A percentile compares a stretch with the other conserved stretches of the same genome.
Evolutionary conservation across 306 rosid species (phyloP).

Genomic region (Phaseolus lunatus): DNA sequence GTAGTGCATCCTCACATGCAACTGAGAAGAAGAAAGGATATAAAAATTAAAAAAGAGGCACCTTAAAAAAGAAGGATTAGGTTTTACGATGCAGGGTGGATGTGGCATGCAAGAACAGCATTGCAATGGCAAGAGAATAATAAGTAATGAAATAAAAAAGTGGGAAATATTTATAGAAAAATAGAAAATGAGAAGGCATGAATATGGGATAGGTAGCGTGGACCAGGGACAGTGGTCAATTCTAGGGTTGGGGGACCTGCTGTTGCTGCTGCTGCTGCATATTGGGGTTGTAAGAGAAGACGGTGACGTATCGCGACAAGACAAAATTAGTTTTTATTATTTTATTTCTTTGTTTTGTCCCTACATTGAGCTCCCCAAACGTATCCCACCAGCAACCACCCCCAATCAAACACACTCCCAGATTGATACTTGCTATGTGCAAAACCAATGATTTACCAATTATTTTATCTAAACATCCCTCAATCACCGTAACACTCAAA

Average conservation of each 20-base stretch:
- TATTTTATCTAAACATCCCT: constrained; percentile 28
- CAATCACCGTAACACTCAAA: constrained; percentile 12
- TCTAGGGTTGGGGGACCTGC: constrained; percentile 38
- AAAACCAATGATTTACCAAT: constrained; percentile 16
- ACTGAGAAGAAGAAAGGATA: constrained; percentile 20
- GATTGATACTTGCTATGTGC: constrained; percentile 13
- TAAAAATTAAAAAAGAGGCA: constrained; percentile 18
- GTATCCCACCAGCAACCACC: constrained; percentile 51
- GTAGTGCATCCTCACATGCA: constrained; percentile 38
- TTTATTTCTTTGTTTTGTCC: constrained; percentile 18
- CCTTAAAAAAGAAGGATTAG: constrained; percentile 2
- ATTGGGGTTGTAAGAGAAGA: constrained; percentile 33
- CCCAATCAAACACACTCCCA: constrained; percentile 37
- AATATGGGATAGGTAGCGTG: constrained; percentile 37
- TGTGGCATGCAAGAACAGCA: constrained; percentile 21
- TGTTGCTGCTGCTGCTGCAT: not conserved
- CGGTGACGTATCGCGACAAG: constrained; percentile 46
- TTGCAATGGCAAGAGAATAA: not conserved
- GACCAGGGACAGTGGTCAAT: constrained; percentile 47
- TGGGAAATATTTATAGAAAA: not conserved
- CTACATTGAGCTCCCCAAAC: constrained; percentile 48
- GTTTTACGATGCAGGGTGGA: constrained; percentile 3
- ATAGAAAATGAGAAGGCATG: constrained; percentile 14
- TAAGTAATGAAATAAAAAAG: not conserved
- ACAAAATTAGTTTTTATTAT: constrained; percentile 38